These are phyloP conservation scores for Coriolopsis trogii DNA, from an alignment of 1,284 basidiomycete species.

Conservation along the genomic window DNA sequence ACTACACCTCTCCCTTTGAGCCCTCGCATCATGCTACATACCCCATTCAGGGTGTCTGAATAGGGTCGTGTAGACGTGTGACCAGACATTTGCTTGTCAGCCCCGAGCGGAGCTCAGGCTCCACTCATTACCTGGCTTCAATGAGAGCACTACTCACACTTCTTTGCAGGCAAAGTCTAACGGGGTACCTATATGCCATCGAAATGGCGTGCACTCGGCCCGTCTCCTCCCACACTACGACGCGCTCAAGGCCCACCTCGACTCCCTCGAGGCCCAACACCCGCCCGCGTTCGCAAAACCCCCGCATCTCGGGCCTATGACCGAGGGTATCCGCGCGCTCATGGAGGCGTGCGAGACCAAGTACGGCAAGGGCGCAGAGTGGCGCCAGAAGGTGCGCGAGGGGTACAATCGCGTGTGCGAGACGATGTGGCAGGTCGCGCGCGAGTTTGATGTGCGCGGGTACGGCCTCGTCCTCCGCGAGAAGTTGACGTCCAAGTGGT, in stretches of 20 bases:
- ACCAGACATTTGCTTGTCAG: no score
- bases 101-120: no score
- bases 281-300: conserved; percentile 60
- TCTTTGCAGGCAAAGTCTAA: conserved; percentile 60
- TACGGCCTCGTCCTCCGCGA: conserved; percentile 69
- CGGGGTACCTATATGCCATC: conserved; percentile 61
- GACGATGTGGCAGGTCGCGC: conserved; percentile 65
- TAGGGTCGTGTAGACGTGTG: no score
- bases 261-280: conserved; percentile 57
- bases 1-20: no score
- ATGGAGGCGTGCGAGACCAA: conserved; percentile 63
- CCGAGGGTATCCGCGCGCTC: conserved; percentile 57
- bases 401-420: conserved; percentile 65
- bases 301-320: conserved; percentile 58
- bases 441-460: conserved; percentile 69
- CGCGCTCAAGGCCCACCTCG: conserved; percentile 60
- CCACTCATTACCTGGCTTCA: no score
- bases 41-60: no score
- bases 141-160: no score
- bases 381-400: conserved; percentile 56
- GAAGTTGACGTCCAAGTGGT: conserved; percentile 72
- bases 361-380: conserved; percentile 43
- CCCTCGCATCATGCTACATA: no score
- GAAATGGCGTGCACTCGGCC: conserved; percentile 64
- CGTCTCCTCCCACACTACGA: conserved; percentile 62